Percentiles rank a stretch among this genome's conserved stretches.
These are phyloP conservation scores for Acmispon strigosus DNA, from an alignment of 306 rosid species.

Conservation along the genomic window DNA sequence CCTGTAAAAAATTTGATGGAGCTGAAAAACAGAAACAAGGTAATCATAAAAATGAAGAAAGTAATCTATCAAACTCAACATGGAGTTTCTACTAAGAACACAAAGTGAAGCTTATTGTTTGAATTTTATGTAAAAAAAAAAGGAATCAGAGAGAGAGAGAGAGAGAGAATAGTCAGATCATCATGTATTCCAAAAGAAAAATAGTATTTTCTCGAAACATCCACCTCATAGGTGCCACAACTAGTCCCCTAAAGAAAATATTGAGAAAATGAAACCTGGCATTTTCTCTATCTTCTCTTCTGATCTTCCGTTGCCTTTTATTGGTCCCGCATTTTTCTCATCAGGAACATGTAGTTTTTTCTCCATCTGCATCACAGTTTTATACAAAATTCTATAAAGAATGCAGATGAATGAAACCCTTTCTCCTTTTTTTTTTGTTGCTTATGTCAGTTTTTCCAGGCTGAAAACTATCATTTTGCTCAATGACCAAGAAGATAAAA, in stretches of 20 bases:
- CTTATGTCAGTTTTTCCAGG: not conserved
- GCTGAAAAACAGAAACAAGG: slow-evolving; percentile 8
- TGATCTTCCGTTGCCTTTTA: slow-evolving; percentile 21
- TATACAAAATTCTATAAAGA: slow-evolving; percentile 8
- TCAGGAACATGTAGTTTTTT: slow-evolving; percentile 10
- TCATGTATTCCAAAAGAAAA: not conserved
- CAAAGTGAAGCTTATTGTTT: not conserved
- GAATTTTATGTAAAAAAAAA: no score
- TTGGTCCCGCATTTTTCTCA: slow-evolving; percentile 22
- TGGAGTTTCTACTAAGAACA: slow-evolving; percentile 2
- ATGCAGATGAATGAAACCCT: not conserved
- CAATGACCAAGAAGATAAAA: not conserved
- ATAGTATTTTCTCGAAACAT: not conserved
- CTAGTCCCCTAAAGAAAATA: not conserved
- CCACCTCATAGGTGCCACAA: not conserved
- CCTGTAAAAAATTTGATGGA: not conserved
- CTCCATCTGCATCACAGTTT: slow-evolving; percentile 47
- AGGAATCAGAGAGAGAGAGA: no score
- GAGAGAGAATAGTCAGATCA: no score
- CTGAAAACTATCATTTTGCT: not conserved
- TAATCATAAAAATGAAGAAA: not conserved
- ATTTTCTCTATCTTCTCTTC: slow-evolving; percentile 31
- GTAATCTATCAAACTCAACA: not conserved
- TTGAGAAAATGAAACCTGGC: slow-evolving; percentile 34
- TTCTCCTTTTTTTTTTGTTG: not conserved